Conservation (phyloP, 2,329 filamentous ascomycete species). For the Cephalotrichum gorgonifer region DNA sequence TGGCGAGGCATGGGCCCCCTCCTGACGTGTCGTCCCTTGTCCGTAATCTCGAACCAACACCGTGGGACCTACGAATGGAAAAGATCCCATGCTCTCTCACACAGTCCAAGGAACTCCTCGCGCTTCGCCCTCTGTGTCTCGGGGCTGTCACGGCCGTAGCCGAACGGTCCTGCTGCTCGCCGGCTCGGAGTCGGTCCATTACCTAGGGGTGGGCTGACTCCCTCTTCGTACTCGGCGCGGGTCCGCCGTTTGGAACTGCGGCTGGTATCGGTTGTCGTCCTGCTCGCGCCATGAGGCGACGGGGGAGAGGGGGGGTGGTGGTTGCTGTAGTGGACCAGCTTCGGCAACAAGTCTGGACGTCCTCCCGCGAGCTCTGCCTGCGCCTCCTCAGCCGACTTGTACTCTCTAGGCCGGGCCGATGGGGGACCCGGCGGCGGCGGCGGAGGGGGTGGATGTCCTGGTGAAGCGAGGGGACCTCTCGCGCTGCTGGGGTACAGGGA, state of each 20-base stretch:
- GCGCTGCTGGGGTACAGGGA: slow-evolving; percentile 50
- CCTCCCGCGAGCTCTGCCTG: slow-evolving; percentile 84
- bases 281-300: slow-evolving; percentile 54
- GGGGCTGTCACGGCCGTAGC: slow-evolving; percentile 71
- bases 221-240: slow-evolving; percentile 89
- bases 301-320: slow-evolving; percentile 90
- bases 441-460: slow-evolving; percentile 53
- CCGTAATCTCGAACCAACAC: neutral
- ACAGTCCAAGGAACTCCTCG: slow-evolving; percentile 81
- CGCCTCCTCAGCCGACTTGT: slow-evolving; percentile 91
- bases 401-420: slow-evolving; percentile 65
- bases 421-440: slow-evolving; percentile 38
- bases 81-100: slow-evolving; percentile 87
- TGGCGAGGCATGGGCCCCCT: neutral
- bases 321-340: slow-evolving; percentile 89
- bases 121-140: slow-evolving; percentile 79
- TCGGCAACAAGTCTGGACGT: slow-evolving; percentile 83
- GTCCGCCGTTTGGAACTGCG: slow-evolving; percentile 63
- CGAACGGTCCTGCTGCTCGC: slow-evolving; percentile 72
- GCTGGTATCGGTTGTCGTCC: slow-evolving; percentile 33
- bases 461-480: slow-evolving; percentile 63
- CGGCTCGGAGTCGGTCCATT: slow-evolving; percentile 55
- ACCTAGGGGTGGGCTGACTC: slow-evolving; percentile 74
- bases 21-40: too few relatives aligned
- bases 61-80: slow-evolving; percentile 66